These are phyloP conservation scores for Epichloe amarillans DNA, from an alignment of 2,329 filamentous ascomycete genomes.

Conservation along the genomic window DNA sequence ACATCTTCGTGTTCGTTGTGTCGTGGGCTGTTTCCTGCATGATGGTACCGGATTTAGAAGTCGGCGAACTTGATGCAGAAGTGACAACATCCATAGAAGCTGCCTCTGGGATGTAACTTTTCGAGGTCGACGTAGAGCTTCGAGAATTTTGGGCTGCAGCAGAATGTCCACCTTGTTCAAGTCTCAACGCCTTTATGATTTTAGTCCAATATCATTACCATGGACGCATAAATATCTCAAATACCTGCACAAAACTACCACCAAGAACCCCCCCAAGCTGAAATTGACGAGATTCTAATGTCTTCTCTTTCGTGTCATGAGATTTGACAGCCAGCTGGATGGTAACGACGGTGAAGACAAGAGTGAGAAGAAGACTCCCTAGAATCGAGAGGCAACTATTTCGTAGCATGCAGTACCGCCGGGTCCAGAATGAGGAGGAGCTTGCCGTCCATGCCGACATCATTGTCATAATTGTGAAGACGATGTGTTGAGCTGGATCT, in stretches of 20 bases:
- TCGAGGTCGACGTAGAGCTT: background rate
- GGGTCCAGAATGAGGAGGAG: background rate
- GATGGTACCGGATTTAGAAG: background rate
- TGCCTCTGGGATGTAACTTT: background rate
- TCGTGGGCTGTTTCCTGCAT: background rate
- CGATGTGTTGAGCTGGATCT: background rate
- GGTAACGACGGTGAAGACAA: slow-evolving; percentile 3
- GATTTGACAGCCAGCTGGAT: background rate
- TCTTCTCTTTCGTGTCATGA: background rate
- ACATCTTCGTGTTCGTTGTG: background rate
- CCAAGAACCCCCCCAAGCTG: slow-evolving; percentile 12
- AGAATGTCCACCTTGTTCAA: background rate
- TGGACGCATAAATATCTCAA: background rate
- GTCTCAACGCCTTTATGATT: background rate
- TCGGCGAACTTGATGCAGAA: background rate
- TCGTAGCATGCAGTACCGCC: background rate
- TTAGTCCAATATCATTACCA: background rate
- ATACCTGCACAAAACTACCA: slow-evolving; percentile 8
- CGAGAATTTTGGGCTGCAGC: background rate
- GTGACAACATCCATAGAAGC: background rate
- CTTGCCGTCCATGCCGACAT: background rate
- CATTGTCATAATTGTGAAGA: background rate
- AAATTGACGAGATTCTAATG: slow-evolving; percentile 11
- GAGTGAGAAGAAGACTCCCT: slow-evolving; percentile 2
- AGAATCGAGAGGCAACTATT: background rate